Base-by-base conservation (phyloP, 2,329 filamentous ascomycete species). In the Alternaria sp. region DNA sequence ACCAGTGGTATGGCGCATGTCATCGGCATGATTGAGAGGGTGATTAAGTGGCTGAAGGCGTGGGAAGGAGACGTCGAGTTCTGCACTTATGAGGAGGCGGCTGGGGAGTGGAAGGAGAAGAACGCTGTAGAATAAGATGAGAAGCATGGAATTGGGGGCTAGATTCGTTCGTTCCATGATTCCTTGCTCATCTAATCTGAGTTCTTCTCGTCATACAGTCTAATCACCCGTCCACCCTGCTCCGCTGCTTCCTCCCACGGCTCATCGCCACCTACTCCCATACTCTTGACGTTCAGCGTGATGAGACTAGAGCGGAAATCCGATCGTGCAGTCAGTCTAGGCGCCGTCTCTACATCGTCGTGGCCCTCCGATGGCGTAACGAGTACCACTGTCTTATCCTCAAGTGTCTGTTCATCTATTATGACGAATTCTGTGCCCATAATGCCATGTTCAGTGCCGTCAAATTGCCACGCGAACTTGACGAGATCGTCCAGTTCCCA, bases 1-100 rank as follows among this genome's bases (percentile, higher is more conserved):
- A 88, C 85, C 4, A 87, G 83, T 70, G 87, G 87, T 0, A 87
- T 88, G 85, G 85, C 86, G 50, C 87, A 89, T 80, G 82, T 89
- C 1, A 84, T 88, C 69, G 86, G 86, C 0, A 87, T 87, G 85
- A 67, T 87, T 19, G 83, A 86, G 72, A 79, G 84, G 51, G 81
- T 86, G 65, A 75, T 88, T 63, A 70, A 56, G 32, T 88, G 85
- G 84, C 57, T 88, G 69, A 80, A 83, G 74, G 76, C 72, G 4
- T 83, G 79, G 67, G 82, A 80, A 4, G 79, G 80, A 9, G 78
- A 81, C 1, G 83, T 85, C 6, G 80, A 84, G 65, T 85, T 84
- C 66, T 78, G 74, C 53, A 81, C 73, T 11, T 84, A 81, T 75
- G 80, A 78, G 59, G 71, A 80, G 60, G 79, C 82, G 59, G 84